Evolutionary conservation across 1,284 basidiomycete genomes (phyloP).

Genomic region (Ceratobasidium sp.): DNA sequence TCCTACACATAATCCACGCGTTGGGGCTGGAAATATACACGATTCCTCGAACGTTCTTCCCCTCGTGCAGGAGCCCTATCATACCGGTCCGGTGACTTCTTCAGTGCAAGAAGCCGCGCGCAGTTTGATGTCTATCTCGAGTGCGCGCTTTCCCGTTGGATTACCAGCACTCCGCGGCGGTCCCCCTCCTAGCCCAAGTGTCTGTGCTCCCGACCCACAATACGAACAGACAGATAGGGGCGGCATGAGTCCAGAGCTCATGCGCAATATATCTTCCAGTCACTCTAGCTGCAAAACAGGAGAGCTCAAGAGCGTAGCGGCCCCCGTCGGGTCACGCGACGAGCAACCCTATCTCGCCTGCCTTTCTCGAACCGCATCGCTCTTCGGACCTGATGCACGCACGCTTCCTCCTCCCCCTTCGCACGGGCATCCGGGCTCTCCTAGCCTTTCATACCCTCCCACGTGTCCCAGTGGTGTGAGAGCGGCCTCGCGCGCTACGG

Average conservation of each 20-base stretch:
- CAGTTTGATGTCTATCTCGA: slow-evolving; percentile 33
- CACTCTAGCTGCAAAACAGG: not conserved
- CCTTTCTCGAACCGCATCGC: slow-evolving; percentile 25
- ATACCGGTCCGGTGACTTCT: not conserved
- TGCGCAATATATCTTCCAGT: slow-evolving; percentile 2
- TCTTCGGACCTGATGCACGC: slow-evolving; percentile 32
- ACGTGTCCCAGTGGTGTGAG: slow-evolving; percentile 11
- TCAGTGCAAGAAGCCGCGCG: slow-evolving; percentile 25
- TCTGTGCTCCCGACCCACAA: slow-evolving; percentile 1
- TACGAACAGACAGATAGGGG: not conserved
- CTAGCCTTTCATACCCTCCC: not conserved
- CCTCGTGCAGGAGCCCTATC: not conserved
- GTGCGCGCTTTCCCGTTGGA: slow-evolving; percentile 3
- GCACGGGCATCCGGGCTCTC: slow-evolving; percentile 18
- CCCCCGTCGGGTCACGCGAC: not conserved
- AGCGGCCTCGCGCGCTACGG: too few relatives aligned
- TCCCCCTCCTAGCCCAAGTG: not conserved
- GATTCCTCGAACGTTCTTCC: not conserved
- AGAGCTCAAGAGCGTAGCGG: not conserved
- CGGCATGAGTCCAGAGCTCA: slow-evolving; percentile 10
- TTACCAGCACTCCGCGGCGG: too few relatives aligned
- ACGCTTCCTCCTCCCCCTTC: slow-evolving; percentile 13
- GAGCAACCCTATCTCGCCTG: not conserved
- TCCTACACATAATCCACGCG: too few relatives aligned
- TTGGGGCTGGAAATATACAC: not conserved